Evolutionary conservation across 805 yeast genomes (phyloP).

Genomic region (Tetrapisispora pingtungensis): DNA sequence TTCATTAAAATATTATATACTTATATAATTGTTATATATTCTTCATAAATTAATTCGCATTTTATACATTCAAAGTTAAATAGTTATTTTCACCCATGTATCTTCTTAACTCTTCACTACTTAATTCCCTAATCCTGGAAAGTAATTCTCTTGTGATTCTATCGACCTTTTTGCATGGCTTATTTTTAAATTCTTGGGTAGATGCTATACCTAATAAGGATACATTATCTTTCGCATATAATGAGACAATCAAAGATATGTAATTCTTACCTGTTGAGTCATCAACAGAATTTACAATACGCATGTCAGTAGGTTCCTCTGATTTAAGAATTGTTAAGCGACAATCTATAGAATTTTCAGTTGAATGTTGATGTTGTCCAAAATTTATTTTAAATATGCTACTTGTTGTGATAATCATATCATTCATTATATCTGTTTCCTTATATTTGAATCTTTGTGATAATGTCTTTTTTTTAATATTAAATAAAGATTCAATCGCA

Average conservation of each 20-base stretch:
- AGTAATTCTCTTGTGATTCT: constrained; percentile 12
- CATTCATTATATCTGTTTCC: not conserved
- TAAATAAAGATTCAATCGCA: constrained; percentile 17
- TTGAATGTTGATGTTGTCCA: constrained; percentile 3
- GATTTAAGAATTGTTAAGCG: constrained; percentile 14
- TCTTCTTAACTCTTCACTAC: constrained; percentile 21
- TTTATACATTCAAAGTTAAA: not conserved
- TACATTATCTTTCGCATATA: constrained; percentile 12
- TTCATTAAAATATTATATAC: not conserved
- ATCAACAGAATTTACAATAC: constrained; percentile 2
- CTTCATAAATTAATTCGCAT: not conserved
- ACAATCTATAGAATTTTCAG: constrained; percentile 9
- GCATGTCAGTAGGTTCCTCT: constrained; percentile 12
- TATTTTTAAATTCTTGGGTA: constrained; percentile 2
- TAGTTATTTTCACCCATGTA: constrained; percentile 26
- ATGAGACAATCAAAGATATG: constrained; percentile 12
- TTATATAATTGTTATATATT: not conserved
- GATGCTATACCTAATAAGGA: not conserved
- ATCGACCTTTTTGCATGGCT: constrained; percentile 14
- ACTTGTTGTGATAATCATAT: constrained; percentile 10
- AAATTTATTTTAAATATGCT: constrained; percentile 13
- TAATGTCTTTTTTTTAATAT: constrained; percentile 12
- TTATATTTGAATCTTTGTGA: not conserved
- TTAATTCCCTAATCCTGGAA: constrained; percentile 12
- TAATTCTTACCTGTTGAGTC: not conserved